Evolutionary conservation across 768 basidiomycete species (phyloP), one percentile per base, ranked within the genome.

Genomic region (Phanerochaete carnosa): DNA sequence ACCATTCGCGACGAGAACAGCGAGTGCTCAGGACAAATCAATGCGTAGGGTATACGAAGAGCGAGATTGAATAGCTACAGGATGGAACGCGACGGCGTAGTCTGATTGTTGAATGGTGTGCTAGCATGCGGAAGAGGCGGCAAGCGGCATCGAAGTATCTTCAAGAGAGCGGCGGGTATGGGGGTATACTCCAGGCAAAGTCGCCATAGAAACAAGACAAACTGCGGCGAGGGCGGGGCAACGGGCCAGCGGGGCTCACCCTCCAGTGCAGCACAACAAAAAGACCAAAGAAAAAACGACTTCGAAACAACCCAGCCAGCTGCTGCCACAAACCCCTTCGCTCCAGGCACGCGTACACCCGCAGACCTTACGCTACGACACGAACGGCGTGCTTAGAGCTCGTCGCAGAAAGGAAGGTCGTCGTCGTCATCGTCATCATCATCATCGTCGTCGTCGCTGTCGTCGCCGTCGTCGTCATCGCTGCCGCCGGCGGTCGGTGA

Each of bases 331-430:
- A 25, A 15, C 11, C 45, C 39, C 55, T 50, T 56, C 59, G 11
- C 45, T 12, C 52, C 54, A 55, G 59, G 55, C 43, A 15, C 35
- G 56, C 35, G 12, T 15, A 37, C 52, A 33, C 15, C 13, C 25
- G 19, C 26, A 9, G 8, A 43, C 39, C 8, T 19, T 19, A 26
- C 15, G 23, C 12, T 11, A 15, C 33, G 50, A 45, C 43, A n/a
- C 35, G 39, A 32, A 35, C 33, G 33, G 39, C 30, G 29, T 3
- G 60, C 61, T 72, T 69, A 78, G 65, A 79, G 71, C 74, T 83
- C 79, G 63, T 84, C 81, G 70, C 84, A 85, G 66, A 62, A 84
- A 45, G 82, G 82, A 16, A 83, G 68, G 64, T 78, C 74, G 8
- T 77, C 77, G 55, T 78, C 78, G 39, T 76, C 75, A 1, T 71